A percentile compares a stretch with the other conserved stretches of the same genome.
phyloP scores from a whole-genome alignment of 345 rosid genomes.

The Anastatica hierochuntica region DNA sequence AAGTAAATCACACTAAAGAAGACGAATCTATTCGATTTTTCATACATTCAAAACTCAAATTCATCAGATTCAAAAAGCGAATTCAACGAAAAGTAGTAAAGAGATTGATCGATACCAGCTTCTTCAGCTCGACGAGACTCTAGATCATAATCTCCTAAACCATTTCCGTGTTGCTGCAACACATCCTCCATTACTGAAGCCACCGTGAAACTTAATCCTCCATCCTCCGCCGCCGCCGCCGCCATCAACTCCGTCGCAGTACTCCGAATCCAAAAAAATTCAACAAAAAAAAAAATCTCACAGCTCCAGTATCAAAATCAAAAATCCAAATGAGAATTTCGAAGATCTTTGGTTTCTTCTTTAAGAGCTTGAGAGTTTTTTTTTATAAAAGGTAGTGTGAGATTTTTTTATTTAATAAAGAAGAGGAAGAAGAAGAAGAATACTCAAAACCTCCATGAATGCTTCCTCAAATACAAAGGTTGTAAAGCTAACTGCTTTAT shows the following conservation, averaged over 20 bases:
- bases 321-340: too few relatives aligned
- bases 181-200: slow-evolving; percentile 64
- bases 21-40: too few relatives aligned
- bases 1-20: too few relatives aligned
- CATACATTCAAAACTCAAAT: too few relatives aligned
- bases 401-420: not conserved
- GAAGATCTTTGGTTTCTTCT: too few relatives aligned
- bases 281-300: not conserved
- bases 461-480: slow-evolving; percentile 22
- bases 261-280: too few relatives aligned
- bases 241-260: slow-evolving; percentile 36
- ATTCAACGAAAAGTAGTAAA: too few relatives aligned
- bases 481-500: slow-evolving; percentile 35
- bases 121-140: slow-evolving; percentile 59
- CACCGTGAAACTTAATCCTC: slow-evolving; percentile 37
- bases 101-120: slow-evolving; percentile 40
- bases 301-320: slow-evolving; percentile 5
- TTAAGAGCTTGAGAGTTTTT: too few relatives aligned
- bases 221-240: slow-evolving; percentile 41
- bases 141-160: slow-evolving; percentile 43
- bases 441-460: slow-evolving; percentile 34
- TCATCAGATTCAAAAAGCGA: too few relatives aligned
- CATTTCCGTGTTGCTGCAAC: slow-evolving; percentile 55
- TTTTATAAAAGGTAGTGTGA: slow-evolving; percentile 1
- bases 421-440: slow-evolving; percentile 3